Evolutionary conservation across 208 protist genomes (phyloP), one percentile per base, ranked within the genome.

Genomic region (Angomonas deanei): DNA sequence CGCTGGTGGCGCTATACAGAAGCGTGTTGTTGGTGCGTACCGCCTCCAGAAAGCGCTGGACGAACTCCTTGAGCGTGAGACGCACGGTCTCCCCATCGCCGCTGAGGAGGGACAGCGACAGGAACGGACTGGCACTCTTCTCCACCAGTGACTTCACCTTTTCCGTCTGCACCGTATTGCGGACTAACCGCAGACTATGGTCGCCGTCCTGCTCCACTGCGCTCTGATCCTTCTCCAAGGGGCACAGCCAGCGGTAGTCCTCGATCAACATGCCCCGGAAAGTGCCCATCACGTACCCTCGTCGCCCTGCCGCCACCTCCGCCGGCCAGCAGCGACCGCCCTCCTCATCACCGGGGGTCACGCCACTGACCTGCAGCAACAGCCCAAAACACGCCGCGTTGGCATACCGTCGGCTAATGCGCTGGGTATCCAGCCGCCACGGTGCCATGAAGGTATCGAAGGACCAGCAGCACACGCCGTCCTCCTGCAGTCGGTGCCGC

Each of bases 381-480:
- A 85, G 47, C 3, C 82, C 82, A 56, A 61, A 76, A 23, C 63
- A 72, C 19, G 76, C 72, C 6, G 75, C 42, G 68, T 68, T 76
- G n/a, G 75, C 70, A 42, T 83, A 88, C 21, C 55, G 66, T 30
- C 33, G 53, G 21, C 13, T 6, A 0, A 34, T n/a, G 11, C 73
- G 39, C 5, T 74, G 39, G 4, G 49, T 30, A 28, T 73, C 66
- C 13, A 70, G 65, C 17, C 55, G 65, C 78, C 82, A 85, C 13
- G 62, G 64, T 48, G 71, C 70, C 27, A 85, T 56, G 10, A 70
- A 72, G 2, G 82, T 88, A 61, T 85, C 84, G 34, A 88, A 67
- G 54, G 72, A 82, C 82, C 82, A 88, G 55, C 84, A 85, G 49
- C 82, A 88, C 27, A 64, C 13, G 26, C 82, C 77, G 17, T 88